Evolutionary conservation across 2,329 filamentous ascomycete species (phyloP).

Genomic region (Colletotrichum sp.): DNA sequence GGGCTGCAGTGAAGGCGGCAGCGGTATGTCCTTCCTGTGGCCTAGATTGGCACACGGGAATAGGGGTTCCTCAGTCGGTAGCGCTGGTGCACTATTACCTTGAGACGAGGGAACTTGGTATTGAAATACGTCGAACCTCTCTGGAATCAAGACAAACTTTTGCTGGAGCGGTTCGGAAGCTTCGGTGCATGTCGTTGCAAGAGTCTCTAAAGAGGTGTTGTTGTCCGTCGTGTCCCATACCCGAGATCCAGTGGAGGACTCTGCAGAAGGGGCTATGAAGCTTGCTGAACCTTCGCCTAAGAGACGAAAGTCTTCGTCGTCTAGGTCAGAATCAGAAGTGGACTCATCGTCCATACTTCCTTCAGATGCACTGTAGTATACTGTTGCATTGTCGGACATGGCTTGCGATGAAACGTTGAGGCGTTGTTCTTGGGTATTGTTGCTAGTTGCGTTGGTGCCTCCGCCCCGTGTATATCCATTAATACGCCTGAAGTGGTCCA

Average conservation of each 20-base stretch:
- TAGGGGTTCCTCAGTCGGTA: background rate
- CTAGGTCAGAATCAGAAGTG: background rate
- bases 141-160: background rate
- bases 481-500: background rate
- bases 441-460: background rate
- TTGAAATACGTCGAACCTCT: background rate
- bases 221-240: background rate
- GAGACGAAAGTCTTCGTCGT: background rate
- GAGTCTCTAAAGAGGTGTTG: background rate
- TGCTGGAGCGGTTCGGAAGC: background rate
- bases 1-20: background rate
- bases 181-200: background rate
- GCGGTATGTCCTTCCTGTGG: background rate
- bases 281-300: background rate
- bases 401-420: background rate
- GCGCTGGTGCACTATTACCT: background rate
- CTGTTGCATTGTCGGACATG: background rate
- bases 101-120: background rate
- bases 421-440: background rate
- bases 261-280: background rate
- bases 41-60: background rate
- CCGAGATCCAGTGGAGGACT: background rate
- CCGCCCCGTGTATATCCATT: background rate
- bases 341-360: background rate
- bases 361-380: background rate